Evolutionary conservation across 208 protist genomes (phyloP).

Genomic region (Crithidia acanthocephali): DNA sequence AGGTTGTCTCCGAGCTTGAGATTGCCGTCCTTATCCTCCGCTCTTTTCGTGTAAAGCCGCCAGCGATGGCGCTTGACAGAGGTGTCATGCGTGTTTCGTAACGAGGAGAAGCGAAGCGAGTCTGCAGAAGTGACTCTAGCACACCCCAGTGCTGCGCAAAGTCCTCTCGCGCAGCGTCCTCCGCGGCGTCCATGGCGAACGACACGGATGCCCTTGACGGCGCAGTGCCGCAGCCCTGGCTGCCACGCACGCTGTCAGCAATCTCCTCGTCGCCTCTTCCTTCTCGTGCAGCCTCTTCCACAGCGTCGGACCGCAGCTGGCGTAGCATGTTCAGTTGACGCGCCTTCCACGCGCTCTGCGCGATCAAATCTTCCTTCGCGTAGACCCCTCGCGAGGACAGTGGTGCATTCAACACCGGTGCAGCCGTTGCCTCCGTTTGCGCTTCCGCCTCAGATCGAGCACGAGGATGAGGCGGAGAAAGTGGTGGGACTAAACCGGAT

Average conservation of each 20-base stretch:
- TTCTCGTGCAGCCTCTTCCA: background rate
- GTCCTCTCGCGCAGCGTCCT: constrained; percentile 28
- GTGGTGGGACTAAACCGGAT: background rate
- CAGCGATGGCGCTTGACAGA: background rate
- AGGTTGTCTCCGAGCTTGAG: background rate
- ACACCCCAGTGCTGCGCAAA: constrained; percentile 76
- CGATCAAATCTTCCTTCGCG: constrained; percentile 55
- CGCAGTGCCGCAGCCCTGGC: background rate
- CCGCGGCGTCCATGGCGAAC: constrained; percentile 23
- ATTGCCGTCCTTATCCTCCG: background rate
- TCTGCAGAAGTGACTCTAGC: constrained; percentile 68
- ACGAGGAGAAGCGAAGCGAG: constrained; percentile 36
- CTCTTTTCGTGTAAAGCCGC: background rate
- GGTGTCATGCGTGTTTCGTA: constrained; percentile 12
- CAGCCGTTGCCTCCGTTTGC: background rate
- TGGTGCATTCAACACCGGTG: background rate
- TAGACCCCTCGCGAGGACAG: constrained; percentile 16
- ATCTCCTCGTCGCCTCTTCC: background rate
- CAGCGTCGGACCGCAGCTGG: constrained; percentile 31
- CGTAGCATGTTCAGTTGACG: constrained; percentile 51
- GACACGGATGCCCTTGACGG: background rate
- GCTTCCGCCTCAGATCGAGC: background rate
- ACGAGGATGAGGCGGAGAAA: background rate
- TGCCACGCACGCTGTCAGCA: too few species aligned
- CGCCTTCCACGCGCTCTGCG: constrained; percentile 66